Evolutionary conservation across 2,329 filamentous ascomycete species (phyloP).

Genomic region (Rutstroemia sp.): DNA sequence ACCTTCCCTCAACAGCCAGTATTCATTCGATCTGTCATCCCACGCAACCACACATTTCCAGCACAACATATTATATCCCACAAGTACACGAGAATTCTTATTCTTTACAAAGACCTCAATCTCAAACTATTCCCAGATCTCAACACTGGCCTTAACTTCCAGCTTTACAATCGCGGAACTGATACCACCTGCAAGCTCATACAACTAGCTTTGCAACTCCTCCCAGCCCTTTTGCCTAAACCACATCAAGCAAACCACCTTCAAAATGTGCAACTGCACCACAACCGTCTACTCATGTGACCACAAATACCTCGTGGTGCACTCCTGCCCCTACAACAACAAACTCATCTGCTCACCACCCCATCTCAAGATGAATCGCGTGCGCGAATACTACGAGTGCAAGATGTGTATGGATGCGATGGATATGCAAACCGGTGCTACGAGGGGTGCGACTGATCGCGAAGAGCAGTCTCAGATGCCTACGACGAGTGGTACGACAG

Average conservation of each 20-base stretch:
- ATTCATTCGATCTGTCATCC: too few species aligned
- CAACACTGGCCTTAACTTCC: too few species aligned
- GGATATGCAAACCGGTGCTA: too few species aligned
- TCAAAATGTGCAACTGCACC: not conserved
- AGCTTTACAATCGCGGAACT: too few species aligned
- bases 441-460: not conserved
- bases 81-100: too few species aligned
- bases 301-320: not conserved
- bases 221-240: not conserved
- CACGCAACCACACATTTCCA: too few species aligned
- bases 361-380: not conserved
- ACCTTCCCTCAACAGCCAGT: too few species aligned
- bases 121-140: too few species aligned
- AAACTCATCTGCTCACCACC: not conserved
- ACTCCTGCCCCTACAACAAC: not conserved
- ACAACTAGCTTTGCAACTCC: not conserved
- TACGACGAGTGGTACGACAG: too few species aligned
- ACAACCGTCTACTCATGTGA: not conserved
- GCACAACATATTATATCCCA: too few species aligned
- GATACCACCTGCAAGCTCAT: not conserved
- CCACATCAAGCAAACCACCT: not conserved
- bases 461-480: not conserved
- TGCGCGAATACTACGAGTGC: not conserved
- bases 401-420: not conserved
- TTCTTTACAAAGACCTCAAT: too few species aligned